Percentiles rank a stretch among this genome's conserved stretches.
Evolutionary conservation across 768 basidiomycete species (phyloP).

Genomic region (Pleurotus ostreatus): DNA sequence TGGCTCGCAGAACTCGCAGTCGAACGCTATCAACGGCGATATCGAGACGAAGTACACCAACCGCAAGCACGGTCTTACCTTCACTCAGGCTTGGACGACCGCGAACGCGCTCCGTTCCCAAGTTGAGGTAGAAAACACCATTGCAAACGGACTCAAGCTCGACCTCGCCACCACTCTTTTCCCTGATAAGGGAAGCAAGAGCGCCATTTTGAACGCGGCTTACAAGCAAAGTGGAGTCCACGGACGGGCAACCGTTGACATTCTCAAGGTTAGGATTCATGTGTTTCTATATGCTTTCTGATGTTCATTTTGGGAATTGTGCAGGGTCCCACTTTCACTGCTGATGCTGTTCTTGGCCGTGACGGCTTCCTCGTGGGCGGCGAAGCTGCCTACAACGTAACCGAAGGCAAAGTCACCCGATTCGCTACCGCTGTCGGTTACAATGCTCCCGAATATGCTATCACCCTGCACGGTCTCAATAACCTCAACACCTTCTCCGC

Average conservation of each 20-base stretch:
- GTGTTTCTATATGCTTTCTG: constrained; percentile 8
- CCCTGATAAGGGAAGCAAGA: constrained; percentile 85
- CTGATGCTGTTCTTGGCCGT: constrained; percentile 92
- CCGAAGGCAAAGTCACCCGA: constrained; percentile 85
- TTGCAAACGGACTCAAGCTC: constrained; percentile 96
- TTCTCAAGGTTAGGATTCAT: constrained; percentile 74
- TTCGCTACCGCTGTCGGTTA: constrained; percentile 92
- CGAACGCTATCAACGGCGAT: constrained; percentile 75
- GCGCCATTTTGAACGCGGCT: constrained; percentile 74
- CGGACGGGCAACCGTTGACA: constrained; percentile 84
- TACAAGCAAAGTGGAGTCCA: constrained; percentile 98
- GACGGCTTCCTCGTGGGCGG: constrained; percentile 97
- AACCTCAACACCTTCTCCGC: constrained; percentile 93
- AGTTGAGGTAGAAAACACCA: constrained; percentile 94
- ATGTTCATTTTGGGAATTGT: not conserved
- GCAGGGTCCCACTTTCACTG: constrained; percentile 95
- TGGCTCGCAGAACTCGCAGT: constrained; percentile 75
- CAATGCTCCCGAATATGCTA: constrained; percentile 93
- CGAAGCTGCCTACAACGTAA: constrained; percentile 96
- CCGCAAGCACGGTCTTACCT: constrained; percentile 86
- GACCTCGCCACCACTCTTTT: constrained; percentile 80
- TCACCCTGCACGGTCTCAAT: constrained; percentile 91
- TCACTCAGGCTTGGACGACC: constrained; percentile 97
- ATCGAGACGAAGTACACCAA: constrained; percentile 94
- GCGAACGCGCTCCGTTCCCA: constrained; percentile 87